These are phyloP conservation scores for Nakaseomyces sp. DNA, from an alignment of 1,139 yeast species.

Conservation along the genomic window DNA sequence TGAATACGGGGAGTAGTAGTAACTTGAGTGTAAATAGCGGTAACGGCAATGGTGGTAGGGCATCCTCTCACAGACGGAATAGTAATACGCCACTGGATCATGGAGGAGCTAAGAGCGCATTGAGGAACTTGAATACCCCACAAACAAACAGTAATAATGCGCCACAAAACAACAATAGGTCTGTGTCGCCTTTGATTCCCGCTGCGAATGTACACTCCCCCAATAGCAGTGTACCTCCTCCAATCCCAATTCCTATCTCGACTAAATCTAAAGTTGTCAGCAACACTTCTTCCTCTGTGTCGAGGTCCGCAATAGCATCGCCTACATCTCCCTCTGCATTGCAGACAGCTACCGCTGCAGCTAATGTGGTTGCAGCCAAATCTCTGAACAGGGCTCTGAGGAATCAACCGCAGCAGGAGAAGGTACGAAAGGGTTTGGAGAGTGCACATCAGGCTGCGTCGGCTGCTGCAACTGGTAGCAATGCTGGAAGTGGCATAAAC, in stretches of 20 bases:
- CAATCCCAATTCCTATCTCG: background rate
- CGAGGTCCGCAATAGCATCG: background rate
- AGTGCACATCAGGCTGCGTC: slow-evolving; percentile 4
- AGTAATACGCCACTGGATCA: background rate
- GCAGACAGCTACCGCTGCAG: background rate
- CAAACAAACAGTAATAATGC: too few relatives aligned
- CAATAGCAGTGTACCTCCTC: background rate
- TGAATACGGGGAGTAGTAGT: background rate
- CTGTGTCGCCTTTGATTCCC: background rate
- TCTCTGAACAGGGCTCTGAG: background rate
- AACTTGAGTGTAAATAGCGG: background rate
- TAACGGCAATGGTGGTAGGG: background rate
- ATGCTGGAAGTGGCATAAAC: background rate
- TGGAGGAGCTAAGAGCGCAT: background rate
- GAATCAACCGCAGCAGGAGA: background rate
- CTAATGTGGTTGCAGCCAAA: slow-evolving; percentile 1
- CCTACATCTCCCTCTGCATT: background rate
- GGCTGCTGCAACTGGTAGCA: background rate
- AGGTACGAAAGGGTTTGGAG: background rate
- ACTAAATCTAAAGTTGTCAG: background rate
- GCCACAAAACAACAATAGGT: background rate
- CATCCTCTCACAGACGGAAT: background rate
- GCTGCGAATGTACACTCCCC: background rate
- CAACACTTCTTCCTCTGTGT: background rate
- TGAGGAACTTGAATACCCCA: background rate